Evolutionary conservation across 371 early-diverging fungal species (phyloP).

Genomic region (Antonospora locustae): DNA sequence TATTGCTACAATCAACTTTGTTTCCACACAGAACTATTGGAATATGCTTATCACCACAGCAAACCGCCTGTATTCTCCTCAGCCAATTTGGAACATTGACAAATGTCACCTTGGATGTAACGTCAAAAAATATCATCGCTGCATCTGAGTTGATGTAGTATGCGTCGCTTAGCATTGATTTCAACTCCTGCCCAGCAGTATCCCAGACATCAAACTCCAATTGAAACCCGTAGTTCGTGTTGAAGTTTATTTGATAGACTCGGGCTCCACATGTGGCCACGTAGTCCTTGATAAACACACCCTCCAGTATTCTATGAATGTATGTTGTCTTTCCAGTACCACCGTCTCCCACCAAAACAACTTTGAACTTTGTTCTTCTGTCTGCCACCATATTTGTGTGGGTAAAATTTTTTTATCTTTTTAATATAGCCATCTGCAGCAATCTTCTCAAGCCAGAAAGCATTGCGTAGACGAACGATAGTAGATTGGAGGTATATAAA

Average conservation of each 20-base stretch:
- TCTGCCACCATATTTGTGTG: too few relatives aligned
- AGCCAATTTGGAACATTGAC: slow-evolving; percentile 99
- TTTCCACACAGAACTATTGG: slow-evolving; percentile 99
- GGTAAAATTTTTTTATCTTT: too few relatives aligned
- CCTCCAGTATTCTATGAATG: slow-evolving; percentile 95
- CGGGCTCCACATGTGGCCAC: slow-evolving; percentile 97
- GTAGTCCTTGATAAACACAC: slow-evolving; percentile 98
- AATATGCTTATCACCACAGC: slow-evolving; percentile 65
- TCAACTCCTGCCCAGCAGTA: slow-evolving; percentile 99
- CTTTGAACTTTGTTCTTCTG: slow-evolving; percentile 53
- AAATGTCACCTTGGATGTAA: slow-evolving; percentile 95
- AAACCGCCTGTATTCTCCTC: slow-evolving; percentile 86
- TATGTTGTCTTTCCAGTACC: slow-evolving; percentile 99
- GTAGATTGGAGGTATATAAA: too few relatives aligned
- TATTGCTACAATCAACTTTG: slow-evolving; percentile 99
- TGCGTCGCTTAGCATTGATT: slow-evolving; percentile 97
- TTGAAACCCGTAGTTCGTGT: slow-evolving; percentile 74
- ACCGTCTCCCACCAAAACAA: slow-evolving; percentile 83
- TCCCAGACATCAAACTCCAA: slow-evolving; percentile 82
- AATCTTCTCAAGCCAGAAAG: too few relatives aligned
- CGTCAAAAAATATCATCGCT: slow-evolving; percentile 99
- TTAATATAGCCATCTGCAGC: too few relatives aligned
- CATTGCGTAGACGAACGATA: too few relatives aligned
- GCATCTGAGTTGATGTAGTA: slow-evolving; percentile 98
- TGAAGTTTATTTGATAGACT: slow-evolving; percentile 84